Evolutionary conservation across 2,329 filamentous ascomycete genomes (phyloP), one percentile per base, ranked within the genome.

Genomic region (Pseudocercospora musae): DNA sequence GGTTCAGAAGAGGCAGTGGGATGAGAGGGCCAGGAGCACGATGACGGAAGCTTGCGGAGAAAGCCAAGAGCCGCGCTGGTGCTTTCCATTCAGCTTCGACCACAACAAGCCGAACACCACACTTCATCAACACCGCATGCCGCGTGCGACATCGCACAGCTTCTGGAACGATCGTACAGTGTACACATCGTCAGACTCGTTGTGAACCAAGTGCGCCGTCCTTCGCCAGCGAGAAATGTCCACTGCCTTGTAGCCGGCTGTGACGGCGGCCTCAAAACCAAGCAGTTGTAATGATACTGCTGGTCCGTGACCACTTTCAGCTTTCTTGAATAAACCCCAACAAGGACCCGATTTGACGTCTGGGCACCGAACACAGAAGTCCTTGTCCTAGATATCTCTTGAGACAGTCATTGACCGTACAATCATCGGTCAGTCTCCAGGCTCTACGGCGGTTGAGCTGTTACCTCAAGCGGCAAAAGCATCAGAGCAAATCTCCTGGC

Each of bases 81-180:
- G 21, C 48, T 18, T 52, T 23, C 48, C 20, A 37, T 29, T 8
- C 27, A 33, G 9, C 52, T 37, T 27, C 48, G 15, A 15, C 48
- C 48, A 48, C 25, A 52, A 29, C 10, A 10, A 29, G n/a, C n/a
- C 21, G 29, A 18, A 20, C 6, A 40, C 52, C 52, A 52, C 25
- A 52, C 48, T 25, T n/a, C 15, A 25, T 18, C 18, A 15, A 21
- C 52, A 54, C 52, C 21, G 29, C 52, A 54, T 33, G 52, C 52
- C 4, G 52, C 52, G 52, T 54, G 52, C 31, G n/a, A 54, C 52
- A 54, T 54, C 29, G 29, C 52, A 54, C 52, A 21, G 52, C 52
- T 54, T 54, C 52, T 54, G 52, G 52, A 54, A 54, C 52, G 31
- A 54, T 54, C 52, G 52, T 18, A 33, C 52, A 29, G 52, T 18